Evolutionary conservation across 352 stramenopile genomes (phyloP).

Genomic region (Phytopythium oedochilum): DNA sequence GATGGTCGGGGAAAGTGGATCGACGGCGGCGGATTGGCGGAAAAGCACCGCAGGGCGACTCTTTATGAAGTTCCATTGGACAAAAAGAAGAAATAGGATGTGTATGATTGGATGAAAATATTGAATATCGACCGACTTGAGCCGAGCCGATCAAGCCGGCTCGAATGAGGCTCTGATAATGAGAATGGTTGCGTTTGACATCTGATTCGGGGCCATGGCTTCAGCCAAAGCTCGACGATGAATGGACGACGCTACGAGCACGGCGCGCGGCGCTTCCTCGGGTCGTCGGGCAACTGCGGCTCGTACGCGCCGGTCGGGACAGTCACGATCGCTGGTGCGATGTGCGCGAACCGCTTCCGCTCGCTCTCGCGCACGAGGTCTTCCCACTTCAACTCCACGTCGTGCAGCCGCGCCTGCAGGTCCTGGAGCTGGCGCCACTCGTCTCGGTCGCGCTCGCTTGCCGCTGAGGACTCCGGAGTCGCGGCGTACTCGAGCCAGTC

Average conservation of each 20-base stretch:
- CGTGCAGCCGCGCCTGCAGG: slow-evolving; percentile 13
- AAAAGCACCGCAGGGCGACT: not conserved
- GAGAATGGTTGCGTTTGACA: too few species aligned
- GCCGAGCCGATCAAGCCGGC: too few species aligned
- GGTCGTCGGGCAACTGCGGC: not conserved
- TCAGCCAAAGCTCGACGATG: too few species aligned
- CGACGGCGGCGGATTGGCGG: not conserved
- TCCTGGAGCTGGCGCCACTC: not conserved
- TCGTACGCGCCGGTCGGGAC: slow-evolving; percentile 15
- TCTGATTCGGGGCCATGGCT: not conserved
- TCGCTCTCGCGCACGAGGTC: slow-evolving; percentile 33
- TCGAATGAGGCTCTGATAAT: too few species aligned
- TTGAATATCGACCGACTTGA: too few species aligned
- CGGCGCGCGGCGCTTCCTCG: not conserved
- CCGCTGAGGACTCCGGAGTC: not conserved
- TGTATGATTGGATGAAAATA: not conserved
- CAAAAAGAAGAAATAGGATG: not conserved
- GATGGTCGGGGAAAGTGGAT: not conserved
- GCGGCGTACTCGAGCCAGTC: slow-evolving; percentile 45
- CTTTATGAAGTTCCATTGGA: not conserved
- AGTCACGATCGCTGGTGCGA: slow-evolving; percentile 21
- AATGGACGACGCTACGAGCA: too few species aligned
- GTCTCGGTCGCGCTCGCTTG: not conserved
- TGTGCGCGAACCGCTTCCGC: slow-evolving; percentile 21
- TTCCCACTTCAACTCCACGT: slow-evolving; percentile 30